A percentile compares a stretch with the other conserved stretches of the same genome.
Evolutionary conservation across 345 rosid species (phyloP).

Genomic region (Sisymbrium irio): DNA sequence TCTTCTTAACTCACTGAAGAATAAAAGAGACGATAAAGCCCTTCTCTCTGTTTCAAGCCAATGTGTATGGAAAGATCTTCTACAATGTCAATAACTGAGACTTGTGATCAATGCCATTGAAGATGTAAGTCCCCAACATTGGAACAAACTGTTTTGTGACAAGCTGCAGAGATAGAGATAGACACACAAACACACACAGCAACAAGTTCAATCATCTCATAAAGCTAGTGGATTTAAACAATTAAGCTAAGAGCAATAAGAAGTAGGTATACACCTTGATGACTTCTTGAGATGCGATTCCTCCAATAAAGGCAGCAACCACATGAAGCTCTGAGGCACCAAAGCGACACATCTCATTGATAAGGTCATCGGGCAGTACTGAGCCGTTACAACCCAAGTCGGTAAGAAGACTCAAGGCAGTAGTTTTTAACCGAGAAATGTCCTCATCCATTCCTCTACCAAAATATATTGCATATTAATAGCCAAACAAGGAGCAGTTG

Average conservation of each 20-base stretch:
- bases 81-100: slow-evolving; percentile 70
- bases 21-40: not conserved
- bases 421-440: slow-evolving; percentile 72
- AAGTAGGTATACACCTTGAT: slow-evolving; percentile 59
- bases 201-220: not conserved
- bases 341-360: slow-evolving; percentile 90
- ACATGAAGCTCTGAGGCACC: slow-evolving; percentile 98
- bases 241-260: not conserved
- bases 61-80: slow-evolving; percentile 7
- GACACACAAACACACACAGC: not conserved
- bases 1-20: not conserved
- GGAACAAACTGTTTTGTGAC: slow-evolving; percentile 92
- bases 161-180: slow-evolving; percentile 47
- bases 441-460: slow-evolving; percentile 83
- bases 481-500: not conserved
- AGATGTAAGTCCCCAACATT: slow-evolving; percentile 77
- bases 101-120: slow-evolving; percentile 95
- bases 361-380: slow-evolving; percentile 83
- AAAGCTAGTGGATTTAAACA: not conserved
- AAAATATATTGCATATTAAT: slow-evolving; percentile 4
- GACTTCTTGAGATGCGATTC: slow-evolving; percentile 91
- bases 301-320: slow-evolving; percentile 89
- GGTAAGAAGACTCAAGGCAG: slow-evolving; percentile 63
- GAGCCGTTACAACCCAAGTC: slow-evolving; percentile 89
- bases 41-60: slow-evolving; percentile 18